Evolutionary conservation across 2,329 filamentous ascomycete genomes (phyloP), one percentile per base, ranked within the genome.

Genomic region (Aspergillus sp.): DNA sequence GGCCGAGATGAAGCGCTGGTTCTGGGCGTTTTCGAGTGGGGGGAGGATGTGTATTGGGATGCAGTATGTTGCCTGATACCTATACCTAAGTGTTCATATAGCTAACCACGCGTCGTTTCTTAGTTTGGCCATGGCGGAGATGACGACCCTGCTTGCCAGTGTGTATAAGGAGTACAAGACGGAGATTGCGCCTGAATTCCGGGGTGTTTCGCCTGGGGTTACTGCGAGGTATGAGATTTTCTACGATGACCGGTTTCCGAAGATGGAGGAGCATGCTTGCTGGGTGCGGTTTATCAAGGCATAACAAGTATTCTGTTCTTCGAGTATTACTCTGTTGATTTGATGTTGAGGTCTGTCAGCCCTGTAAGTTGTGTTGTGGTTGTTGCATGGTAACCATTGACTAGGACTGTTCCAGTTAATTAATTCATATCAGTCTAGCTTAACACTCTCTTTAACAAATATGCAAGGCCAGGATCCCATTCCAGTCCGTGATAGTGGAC

Each of bases 11-110:
- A 52, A 44, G 15, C 27, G 19, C 12, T 52, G 39, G 50, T 52
- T 44, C 31, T 52, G 50, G 50, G 50, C 50, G 23, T 52, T 52
- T 44, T 52, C 50, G 6, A 43, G 37, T 44, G 50, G 50, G 0
- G 50, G 50, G 23, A 52, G 50, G 50, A 52, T 52, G 50, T 52
- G 50, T 52, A 52, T 52, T 24, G 50, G 50, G 37, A 52, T 52
- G 50, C 50, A 52, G 49, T 52, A 31, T 1, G 49, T 52, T 33
- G 1, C 31, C 31, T 12, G 7, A 8, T 33, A 6, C 11, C 31
- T 33, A 33, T 33, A 33, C 11, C 6, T 33, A 33, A 14, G 4
- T 37, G 11, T 15, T 2, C 12, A 37, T 37, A 15, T 37, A 37
- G 12, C 35, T n/a, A 37, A n/a, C 35, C 15, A 37, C 12, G 12